These are phyloP conservation scores for Cutaneotrichosporon sp. DNA, from an alignment of 1,284 basidiomycete species.

Conservation along the genomic window DNA sequence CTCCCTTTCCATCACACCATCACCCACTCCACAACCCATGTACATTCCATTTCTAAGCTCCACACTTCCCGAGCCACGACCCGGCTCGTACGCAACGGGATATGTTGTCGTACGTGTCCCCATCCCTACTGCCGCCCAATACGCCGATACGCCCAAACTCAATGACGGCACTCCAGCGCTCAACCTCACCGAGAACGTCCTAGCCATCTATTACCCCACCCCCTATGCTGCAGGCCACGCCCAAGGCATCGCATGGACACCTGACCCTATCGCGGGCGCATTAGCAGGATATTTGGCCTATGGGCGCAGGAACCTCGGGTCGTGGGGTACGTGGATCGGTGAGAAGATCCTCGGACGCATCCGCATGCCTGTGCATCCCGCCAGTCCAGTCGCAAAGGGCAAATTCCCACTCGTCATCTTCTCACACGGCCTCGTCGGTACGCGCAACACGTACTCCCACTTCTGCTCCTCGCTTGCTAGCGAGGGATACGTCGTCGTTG, in stretches of 20 bases:
- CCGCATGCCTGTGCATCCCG: neutral
- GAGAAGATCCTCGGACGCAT: neutral
- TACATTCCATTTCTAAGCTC: slow-evolving; percentile 9
- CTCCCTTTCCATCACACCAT: neutral
- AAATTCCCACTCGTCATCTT: slow-evolving; percentile 70
- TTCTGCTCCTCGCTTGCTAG: slow-evolving; percentile 68
- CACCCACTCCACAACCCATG: neutral
- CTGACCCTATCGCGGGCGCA: neutral
- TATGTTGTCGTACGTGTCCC: slow-evolving; percentile 1
- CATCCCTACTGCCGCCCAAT: neutral
- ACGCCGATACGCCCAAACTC: neutral
- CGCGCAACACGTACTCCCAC: slow-evolving; percentile 69
- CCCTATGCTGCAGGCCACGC: slow-evolving; percentile 15
- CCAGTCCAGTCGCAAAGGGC: neutral
- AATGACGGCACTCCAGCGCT: slow-evolving; percentile 24
- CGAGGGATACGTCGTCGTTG: slow-evolving; percentile 70
- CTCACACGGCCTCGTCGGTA: slow-evolving; percentile 75
- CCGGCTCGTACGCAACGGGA: neutral
- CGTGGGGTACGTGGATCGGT: neutral
- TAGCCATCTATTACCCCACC: slow-evolving; percentile 45
- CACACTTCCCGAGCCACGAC: slow-evolving; percentile 1
- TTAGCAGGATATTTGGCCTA: neutral
- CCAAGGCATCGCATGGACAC: slow-evolving; percentile 6
- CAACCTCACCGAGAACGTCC: slow-evolving; percentile 31
- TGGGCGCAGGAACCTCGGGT: neutral